Evolutionary conservation across 371 early-diverging fungal species (phyloP).

Genomic region (Mortierella sp.): DNA sequence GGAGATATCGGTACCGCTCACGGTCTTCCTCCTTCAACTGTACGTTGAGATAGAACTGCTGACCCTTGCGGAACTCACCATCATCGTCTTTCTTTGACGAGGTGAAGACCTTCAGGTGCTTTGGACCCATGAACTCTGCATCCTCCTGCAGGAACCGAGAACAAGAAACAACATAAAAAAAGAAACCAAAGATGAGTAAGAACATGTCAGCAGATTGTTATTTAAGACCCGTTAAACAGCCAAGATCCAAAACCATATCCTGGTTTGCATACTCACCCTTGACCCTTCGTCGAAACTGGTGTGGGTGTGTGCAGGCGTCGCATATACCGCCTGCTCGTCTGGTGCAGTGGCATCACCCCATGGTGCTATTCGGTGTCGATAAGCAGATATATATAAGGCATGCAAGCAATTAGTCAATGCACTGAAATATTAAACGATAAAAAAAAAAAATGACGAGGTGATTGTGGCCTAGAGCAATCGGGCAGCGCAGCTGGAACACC

Average conservation of each 20-base stretch:
- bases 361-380: no score
- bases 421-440: background rate
- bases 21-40: slow-evolving; percentile 26
- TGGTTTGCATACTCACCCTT: slow-evolving; percentile 22
- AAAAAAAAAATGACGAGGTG: background rate
- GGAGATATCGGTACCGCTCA: slow-evolving; percentile 26
- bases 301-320: slow-evolving; percentile 40
- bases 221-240: background rate
- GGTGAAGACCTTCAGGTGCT: slow-evolving; percentile 35
- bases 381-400: background rate
- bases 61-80: slow-evolving; percentile 45
- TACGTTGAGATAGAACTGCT: slow-evolving; percentile 39
- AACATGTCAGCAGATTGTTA: background rate
- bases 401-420: background rate
- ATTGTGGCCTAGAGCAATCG: background rate
- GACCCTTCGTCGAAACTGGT: slow-evolving; percentile 47
- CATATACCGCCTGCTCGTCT: slow-evolving; percentile 31
- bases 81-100: slow-evolving; percentile 44
- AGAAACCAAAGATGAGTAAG: background rate
- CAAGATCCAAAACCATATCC: no score
- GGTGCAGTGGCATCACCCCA: slow-evolving; percentile 31
- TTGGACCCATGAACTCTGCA: slow-evolving; percentile 20
- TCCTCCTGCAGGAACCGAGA: slow-evolving; percentile 17
- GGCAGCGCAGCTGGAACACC: background rate
- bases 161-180: no score